Base-by-base conservation (phyloP, 208 protist species). In the Trypanosoma theileri region DNA sequence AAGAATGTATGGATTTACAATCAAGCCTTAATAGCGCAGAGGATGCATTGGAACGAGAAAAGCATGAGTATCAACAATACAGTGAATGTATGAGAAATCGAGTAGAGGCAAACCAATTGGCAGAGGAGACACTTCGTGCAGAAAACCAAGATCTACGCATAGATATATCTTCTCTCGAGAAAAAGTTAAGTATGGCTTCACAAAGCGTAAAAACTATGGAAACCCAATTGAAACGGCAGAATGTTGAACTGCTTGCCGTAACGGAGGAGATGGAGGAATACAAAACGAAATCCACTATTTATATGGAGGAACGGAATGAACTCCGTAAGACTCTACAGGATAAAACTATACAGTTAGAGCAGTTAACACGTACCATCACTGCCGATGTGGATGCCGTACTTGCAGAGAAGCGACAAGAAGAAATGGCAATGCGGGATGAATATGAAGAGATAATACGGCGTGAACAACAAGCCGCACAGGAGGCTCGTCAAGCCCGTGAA, bases 401-500 rank as follows among this genome's bases (percentile, higher is more conserved):
- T 40, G 26, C 28, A 35, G 28, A 35, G 6, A 35, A 35, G 28
- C 28, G 28, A 35, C 4, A 35, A 35, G 28, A 35, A 6, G 28
- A 35, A 35, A 57, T 48, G 22, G 26, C 41, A 50, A 63, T 7
- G 56, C 75, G 65, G 21, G 57, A 62, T 0, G 63, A 51, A 4
- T 52, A 60, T 42, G 69, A 74, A 24, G 75, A 71, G 26, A 71
- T 63, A 4, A 56, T 86, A 63, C 71, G 73, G 26, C 62, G 59
- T 46, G 79, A 83, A 61, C 75, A 71, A 54, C 59, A 77, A 70
- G 73, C 68, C 16, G 63, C 77, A 17, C 59, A 61, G 53, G 86
- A 87, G 54, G 83, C 79, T 3, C 75, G 79, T 17, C 68, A 65
- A 21, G 84, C 79, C 1, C 78, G 86, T 9, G 86, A 89, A 52